Conservation (phyloP, 176 grass and related monocot species). For the Rhynchospora tenuis region DNA sequence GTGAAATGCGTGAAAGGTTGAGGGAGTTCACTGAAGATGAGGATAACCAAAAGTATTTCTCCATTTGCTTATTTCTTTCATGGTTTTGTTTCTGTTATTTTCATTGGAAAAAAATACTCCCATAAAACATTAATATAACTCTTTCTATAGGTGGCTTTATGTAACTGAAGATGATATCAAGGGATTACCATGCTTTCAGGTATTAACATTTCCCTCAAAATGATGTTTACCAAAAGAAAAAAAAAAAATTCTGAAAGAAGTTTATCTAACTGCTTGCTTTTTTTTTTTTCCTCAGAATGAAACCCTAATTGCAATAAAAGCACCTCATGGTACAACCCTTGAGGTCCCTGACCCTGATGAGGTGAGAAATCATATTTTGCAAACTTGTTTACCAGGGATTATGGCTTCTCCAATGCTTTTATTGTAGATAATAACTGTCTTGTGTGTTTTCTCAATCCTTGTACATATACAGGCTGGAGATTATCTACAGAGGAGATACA, state of each 20-base stretch:
- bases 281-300: conserved; percentile 51
- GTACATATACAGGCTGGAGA: conserved; percentile 48
- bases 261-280: not conserved
- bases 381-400: not conserved
- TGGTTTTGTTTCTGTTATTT: conserved; percentile 11
- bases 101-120: conserved; percentile 3
- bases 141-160: conserved; percentile 72
- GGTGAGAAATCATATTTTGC: conserved; percentile 30
- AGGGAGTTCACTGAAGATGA: conserved; percentile 72
- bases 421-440: not conserved
- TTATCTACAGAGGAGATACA: conserved; percentile 75
- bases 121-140: not conserved
- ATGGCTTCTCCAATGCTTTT: not conserved
- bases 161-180: conserved; percentile 97
- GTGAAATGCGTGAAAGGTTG: conserved; percentile 66
- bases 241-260: not conserved
- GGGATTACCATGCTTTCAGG: conserved; percentile 86
- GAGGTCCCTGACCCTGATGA: conserved; percentile 90
- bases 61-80: conserved; percentile 10
- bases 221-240: not conserved
- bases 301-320: conserved; percentile 89
- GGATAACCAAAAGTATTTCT: conserved; percentile 55
- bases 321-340: conserved; percentile 74
- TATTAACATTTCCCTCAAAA: not conserved
- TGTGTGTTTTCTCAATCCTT: conserved; percentile 12